These are phyloP conservation scores for Exophiala sp. DNA, from an alignment of 2,329 filamentous ascomycete species.

Conservation along the genomic window DNA sequence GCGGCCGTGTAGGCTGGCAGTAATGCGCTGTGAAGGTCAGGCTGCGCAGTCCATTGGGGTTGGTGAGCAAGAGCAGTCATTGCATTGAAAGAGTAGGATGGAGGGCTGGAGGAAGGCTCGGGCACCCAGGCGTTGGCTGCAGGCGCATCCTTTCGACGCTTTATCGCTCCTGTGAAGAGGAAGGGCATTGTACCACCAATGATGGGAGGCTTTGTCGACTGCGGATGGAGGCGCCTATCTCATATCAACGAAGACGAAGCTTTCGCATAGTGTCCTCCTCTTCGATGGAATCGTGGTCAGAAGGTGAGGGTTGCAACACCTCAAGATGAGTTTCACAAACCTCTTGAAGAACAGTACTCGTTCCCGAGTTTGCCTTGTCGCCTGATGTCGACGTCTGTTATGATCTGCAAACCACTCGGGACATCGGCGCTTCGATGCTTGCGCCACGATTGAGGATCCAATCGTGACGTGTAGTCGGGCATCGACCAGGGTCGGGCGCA, in stretches of 20 bases:
- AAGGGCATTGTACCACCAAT: neutral
- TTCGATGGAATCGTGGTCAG: neutral
- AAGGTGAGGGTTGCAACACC: neutral
- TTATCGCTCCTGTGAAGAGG: neutral
- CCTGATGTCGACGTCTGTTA: neutral
- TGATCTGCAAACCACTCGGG: neutral
- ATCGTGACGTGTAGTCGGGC: constrained; percentile 5
- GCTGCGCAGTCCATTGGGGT: constrained; percentile 10
- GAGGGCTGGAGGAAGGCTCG: constrained; percentile 2
- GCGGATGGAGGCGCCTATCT: neutral
- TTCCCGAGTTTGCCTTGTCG: constrained; percentile 1
- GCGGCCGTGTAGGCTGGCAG: constrained; percentile 5
- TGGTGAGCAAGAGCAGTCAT: neutral
- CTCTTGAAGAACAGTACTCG: neutral
- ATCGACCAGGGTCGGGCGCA: too few species aligned
- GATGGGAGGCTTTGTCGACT: neutral
- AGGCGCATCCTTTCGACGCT: constrained; percentile 11
- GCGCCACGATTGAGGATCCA: constrained; percentile 13
- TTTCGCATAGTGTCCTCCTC: neutral
- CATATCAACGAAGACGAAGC: neutral
- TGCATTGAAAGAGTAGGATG: constrained; percentile 5
- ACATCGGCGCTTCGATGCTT: constrained; percentile 1
- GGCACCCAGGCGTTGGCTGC: neutral
- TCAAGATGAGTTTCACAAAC: neutral
- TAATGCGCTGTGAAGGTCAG: neutral